These are phyloP conservation scores for Pleurostoma richardsiae DNA, from an alignment of 2,329 filamentous ascomycete genomes.

Conservation along the genomic window DNA sequence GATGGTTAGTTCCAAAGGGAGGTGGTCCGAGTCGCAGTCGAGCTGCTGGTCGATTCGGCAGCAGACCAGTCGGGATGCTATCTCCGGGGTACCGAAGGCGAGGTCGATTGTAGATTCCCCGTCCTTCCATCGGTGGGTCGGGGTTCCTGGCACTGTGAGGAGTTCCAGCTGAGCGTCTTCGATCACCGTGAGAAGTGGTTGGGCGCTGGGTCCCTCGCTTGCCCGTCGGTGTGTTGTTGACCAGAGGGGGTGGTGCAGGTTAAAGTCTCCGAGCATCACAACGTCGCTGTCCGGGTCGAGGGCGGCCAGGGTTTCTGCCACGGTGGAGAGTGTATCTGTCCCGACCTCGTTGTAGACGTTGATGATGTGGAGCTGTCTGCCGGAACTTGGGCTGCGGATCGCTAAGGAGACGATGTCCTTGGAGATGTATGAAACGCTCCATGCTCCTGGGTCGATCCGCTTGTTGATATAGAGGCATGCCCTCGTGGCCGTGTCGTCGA, in stretches of 20 bases:
- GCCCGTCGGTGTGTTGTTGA: slow-evolving; percentile 5
- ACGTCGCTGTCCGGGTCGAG: slow-evolving; percentile 8
- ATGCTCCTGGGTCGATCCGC: slow-evolving; percentile 11
- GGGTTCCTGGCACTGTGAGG: not conserved
- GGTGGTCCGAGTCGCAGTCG: slow-evolving; percentile 18
- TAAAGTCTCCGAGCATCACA: slow-evolving; percentile 12
- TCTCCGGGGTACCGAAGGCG: slow-evolving; percentile 4
- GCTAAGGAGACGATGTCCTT: slow-evolving; percentile 10
- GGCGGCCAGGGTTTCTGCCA: slow-evolving; percentile 5
- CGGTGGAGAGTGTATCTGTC: slow-evolving; percentile 4
- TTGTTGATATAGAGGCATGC: slow-evolving; percentile 9
- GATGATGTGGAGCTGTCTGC: slow-evolving; percentile 4
- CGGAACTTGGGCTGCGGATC: slow-evolving; percentile 1
- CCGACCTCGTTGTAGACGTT: slow-evolving; percentile 12
- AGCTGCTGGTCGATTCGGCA: slow-evolving; percentile 7
- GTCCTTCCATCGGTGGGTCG: slow-evolving; percentile 1
- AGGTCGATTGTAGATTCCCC: slow-evolving; percentile 7
- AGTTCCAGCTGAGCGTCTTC: slow-evolving; percentile 4
- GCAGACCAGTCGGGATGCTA: slow-evolving; percentile 5
- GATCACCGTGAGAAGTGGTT: slow-evolving; percentile 10
- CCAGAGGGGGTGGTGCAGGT: slow-evolving; percentile 14
- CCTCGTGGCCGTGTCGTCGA: slow-evolving; percentile 7
- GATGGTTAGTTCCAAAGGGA: slow-evolving; percentile 12
- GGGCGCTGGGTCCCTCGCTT: slow-evolving; percentile 3
- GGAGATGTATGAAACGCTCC: slow-evolving; percentile 7